Conservation (phyloP, 2,329 filamentous ascomycete species). For the Alternaria ventricosa region DNA sequence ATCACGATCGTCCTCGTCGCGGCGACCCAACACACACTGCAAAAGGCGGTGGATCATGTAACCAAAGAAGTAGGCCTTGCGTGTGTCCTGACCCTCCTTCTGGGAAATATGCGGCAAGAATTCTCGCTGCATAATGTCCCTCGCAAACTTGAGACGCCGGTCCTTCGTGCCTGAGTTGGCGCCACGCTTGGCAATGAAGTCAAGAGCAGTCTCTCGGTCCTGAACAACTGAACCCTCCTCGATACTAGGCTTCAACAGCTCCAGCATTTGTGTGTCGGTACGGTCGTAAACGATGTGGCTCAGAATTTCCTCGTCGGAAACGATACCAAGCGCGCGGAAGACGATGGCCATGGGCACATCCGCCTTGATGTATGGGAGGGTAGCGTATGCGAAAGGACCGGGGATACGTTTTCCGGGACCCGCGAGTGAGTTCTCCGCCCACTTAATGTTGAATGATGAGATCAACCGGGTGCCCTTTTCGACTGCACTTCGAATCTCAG, state of each 20-base stretch:
- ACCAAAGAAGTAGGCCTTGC: slow-evolving; percentile 96
- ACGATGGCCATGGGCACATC: slow-evolving; percentile 95
- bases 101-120: slow-evolving; percentile 96
- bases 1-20: slow-evolving; percentile 95
- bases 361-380: slow-evolving; percentile 89
- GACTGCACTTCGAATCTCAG: slow-evolving; percentile 93
- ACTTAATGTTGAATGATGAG: slow-evolving; percentile 88
- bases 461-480: slow-evolving; percentile 96
- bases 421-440: slow-evolving; percentile 82
- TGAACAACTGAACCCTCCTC: slow-evolving; percentile 97
- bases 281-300: slow-evolving; percentile 98
- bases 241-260: slow-evolving; percentile 96
- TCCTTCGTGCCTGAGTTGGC: slow-evolving; percentile 77
- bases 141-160: slow-evolving; percentile 88
- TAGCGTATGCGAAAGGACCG: slow-evolving; percentile 87
- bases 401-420: slow-evolving; percentile 77
- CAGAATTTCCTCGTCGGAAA: slow-evolving; percentile 96
- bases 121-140: slow-evolving; percentile 96
- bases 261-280: slow-evolving; percentile 94
- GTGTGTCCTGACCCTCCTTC: slow-evolving; percentile 88
- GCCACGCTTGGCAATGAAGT: slow-evolving; percentile 94
- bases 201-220: slow-evolving; percentile 89
- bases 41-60: slow-evolving; percentile 98
- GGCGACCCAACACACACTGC: slow-evolving; percentile 89
- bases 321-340: slow-evolving; percentile 92